phyloP scores from a whole-genome alignment of 208 protist species.

The Leishmania guyanensis region DNA sequence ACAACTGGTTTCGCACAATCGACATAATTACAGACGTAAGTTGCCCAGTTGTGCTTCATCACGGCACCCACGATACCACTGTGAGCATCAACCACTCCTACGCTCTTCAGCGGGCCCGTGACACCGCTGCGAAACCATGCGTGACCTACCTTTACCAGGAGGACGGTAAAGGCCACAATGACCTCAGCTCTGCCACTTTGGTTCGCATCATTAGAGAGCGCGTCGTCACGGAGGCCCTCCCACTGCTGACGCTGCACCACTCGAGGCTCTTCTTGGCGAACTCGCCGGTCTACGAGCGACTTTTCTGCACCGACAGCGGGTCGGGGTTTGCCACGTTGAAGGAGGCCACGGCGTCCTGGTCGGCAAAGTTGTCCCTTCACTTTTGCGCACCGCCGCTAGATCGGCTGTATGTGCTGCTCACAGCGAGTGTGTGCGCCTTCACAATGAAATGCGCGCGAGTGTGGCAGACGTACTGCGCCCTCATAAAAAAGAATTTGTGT shows the following conservation, averaged over 20 bases:
- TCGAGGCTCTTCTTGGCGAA: slow-evolving; percentile 40
- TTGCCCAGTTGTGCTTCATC: slow-evolving; percentile 83
- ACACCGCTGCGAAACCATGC: slow-evolving; percentile 45
- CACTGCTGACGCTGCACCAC: slow-evolving; percentile 31
- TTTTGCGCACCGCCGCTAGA: slow-evolving; percentile 31
- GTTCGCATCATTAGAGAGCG: slow-evolving; percentile 60
- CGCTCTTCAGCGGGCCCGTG: slow-evolving; percentile 49
- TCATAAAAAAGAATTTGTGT: slow-evolving; percentile 37
- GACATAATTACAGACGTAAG: slow-evolving; percentile 77
- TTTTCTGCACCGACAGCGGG: slow-evolving; percentile 44
- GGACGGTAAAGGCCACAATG: slow-evolving; percentile 76
- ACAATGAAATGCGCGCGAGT: slow-evolving; percentile 53
- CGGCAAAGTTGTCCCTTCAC: slow-evolving; percentile 24
- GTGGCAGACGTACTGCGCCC: slow-evolving; percentile 66
- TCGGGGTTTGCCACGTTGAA: slow-evolving; percentile 29
- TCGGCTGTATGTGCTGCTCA: slow-evolving; percentile 54
- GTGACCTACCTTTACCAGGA: slow-evolving; percentile 67
- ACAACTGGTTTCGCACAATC: slow-evolving; percentile 84
- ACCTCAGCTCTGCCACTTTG: slow-evolving; percentile 52
- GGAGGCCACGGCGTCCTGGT: slow-evolving; percentile 29
- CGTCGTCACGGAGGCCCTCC: slow-evolving; percentile 27
- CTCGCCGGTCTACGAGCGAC: slow-evolving; percentile 53
- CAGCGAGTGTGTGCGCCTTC: slow-evolving; percentile 62
- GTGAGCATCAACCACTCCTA: slow-evolving; percentile 77
- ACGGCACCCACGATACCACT: slow-evolving; percentile 75